These are phyloP conservation scores for Hura crepitans DNA, from an alignment of 441 rosid species.

Conservation along the genomic window DNA sequence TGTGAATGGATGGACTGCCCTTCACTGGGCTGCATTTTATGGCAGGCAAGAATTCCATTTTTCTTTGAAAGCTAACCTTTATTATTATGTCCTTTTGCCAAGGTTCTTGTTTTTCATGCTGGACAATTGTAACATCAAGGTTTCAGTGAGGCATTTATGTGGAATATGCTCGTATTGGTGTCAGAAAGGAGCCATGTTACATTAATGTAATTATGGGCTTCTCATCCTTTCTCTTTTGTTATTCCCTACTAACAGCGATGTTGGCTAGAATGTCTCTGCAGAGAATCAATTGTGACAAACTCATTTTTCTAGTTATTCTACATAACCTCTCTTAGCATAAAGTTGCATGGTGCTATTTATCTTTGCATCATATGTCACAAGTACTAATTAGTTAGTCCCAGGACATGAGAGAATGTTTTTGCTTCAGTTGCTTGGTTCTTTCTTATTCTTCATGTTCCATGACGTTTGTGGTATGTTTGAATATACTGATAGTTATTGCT, in stretches of 20 bases:
- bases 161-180: background rate
- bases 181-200: background rate
- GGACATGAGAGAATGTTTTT: background rate
- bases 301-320: background rate
- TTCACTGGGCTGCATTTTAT: constrained; percentile 90
- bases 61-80: background rate
- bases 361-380: background rate
- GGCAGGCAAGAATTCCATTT: constrained; percentile 59
- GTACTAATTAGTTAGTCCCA: background rate
- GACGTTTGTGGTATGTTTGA: background rate
- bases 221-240: too few relatives aligned
- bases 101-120: constrained; percentile 6
- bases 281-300: background rate
- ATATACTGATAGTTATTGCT: constrained; percentile 1
- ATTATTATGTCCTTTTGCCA: background rate
- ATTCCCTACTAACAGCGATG: background rate
- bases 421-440: background rate
- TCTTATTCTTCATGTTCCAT: background rate
- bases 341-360: background rate
- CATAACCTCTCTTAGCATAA: background rate
- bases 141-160: background rate
- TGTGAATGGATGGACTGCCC: constrained; percentile 94
- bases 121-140: background rate
- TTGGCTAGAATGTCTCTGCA: background rate
- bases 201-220: background rate